phyloP scores from a whole-genome alignment of 2,329 filamentous ascomycete genomes.

The Sarocladiaceae sp. region DNA sequence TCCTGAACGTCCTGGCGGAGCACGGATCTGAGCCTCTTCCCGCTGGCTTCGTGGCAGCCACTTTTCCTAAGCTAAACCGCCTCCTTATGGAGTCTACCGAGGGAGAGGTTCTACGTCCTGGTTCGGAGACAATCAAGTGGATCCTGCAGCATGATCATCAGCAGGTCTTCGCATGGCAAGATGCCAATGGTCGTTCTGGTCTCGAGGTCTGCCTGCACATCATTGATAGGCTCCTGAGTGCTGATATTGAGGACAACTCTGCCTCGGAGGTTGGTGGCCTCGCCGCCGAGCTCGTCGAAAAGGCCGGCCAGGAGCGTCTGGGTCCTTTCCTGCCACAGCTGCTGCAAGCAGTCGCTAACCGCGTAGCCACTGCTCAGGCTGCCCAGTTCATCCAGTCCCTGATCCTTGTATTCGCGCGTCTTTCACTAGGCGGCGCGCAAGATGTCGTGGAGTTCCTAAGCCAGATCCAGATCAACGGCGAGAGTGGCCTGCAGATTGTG shows the following conservation, averaged over 20 bases:
- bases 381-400: slow-evolving; percentile 92
- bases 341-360: slow-evolving; percentile 78
- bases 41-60: slow-evolving; percentile 73
- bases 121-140: slow-evolving; percentile 79
- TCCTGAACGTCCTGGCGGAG: slow-evolving; percentile 74
- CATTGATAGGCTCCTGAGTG: slow-evolving; percentile 82
- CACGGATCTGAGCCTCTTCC: slow-evolving; percentile 82
- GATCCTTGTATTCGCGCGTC: slow-evolving; percentile 87
- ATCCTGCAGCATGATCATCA: slow-evolving; percentile 85
- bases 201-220: slow-evolving; percentile 86
- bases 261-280: slow-evolving; percentile 94
- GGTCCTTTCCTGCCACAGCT: slow-evolving; percentile 87
- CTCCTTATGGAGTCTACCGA: slow-evolving; percentile 80
- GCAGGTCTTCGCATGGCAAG: slow-evolving; percentile 82
- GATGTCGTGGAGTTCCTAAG: slow-evolving; percentile 91
- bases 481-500: slow-evolving; percentile 83
- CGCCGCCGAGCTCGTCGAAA: slow-evolving; percentile 91
- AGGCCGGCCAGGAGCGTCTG: slow-evolving; percentile 83
- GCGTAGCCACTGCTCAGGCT: slow-evolving; percentile 74
- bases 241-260: slow-evolving; percentile 81
- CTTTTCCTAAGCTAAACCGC: slow-evolving; percentile 79
- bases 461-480: slow-evolving; percentile 70
- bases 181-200: slow-evolving; percentile 72
- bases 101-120: slow-evolving; percentile 79
- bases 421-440: slow-evolving; percentile 76